Evolutionary conservation across 805 yeast genomes (phyloP), one percentile per base, ranked within the genome.

Genomic region (Kockiozyma suomiensis): DNA sequence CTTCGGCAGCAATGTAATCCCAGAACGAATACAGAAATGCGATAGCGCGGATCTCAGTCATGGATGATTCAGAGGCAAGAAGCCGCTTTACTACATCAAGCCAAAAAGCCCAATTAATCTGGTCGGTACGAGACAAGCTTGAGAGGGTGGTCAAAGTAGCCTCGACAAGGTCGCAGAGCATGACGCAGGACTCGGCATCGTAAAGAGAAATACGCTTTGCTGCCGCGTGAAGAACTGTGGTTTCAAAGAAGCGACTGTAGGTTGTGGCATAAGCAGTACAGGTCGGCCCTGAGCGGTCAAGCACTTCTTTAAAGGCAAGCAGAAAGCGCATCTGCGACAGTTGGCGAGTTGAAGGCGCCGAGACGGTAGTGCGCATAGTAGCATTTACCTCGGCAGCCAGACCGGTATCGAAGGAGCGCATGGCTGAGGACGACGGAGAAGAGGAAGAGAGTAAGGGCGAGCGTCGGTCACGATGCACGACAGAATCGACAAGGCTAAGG

Each of bases 21-120:
- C 96, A 90, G 1, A 85, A 72, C 70, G 88, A 87, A 75, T 84
- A 89, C 55, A 90, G 70, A 57, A 85, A 79, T 3, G 91, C 82
- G 40, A 90, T 70, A 13, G 84, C 83, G 61, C 88, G 82, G 21
- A 87, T 75, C 62, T 87, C 84, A 23, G 81, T 79, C 64, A 83
- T 85, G 65, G 84, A 78, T 70, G 82, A 88, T 47, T 82, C 84
- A 6, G 90, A 82, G 6, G 76, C 69, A n/a, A 89, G 71, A 85
- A 89, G 81, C 58, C 82, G 76, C 59, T 81, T 74, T 13, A 78
- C 72, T 15, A 87, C 85, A 55, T 79, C 76, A 5, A 86, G 71
- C 96, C 96, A 90, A 69, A 90, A 89, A 52, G 77, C 75, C 94
- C 96, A 90, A 74, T 87, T 82, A 25, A 88, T 73, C 7, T 69